Evolutionary conservation across 371 early-diverging fungal genomes (phyloP), one percentile per base, ranked within the genome.

Genomic region (Syncephalastrum monosporum): DNA sequence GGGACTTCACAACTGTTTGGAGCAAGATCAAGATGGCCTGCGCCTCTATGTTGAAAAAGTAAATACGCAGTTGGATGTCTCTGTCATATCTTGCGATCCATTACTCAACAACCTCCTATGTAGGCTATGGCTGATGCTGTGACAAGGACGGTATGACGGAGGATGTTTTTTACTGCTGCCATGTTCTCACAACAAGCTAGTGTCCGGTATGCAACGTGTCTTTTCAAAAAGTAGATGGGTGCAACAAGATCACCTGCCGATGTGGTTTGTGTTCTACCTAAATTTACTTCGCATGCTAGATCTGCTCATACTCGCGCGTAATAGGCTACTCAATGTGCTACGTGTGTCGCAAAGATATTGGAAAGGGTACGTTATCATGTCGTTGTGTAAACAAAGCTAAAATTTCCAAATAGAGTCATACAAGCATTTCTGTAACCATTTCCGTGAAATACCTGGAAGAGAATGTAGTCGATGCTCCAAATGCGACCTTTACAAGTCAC

Each of bases 161-260:
- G 44, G 12, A 25, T 25, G 21, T 8, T 43, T 19, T 19, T 17
- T 27, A 16, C 6, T 5, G 10, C 6, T 43, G 24, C 5, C 27
- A 47, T 24, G 46, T 25, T n/a, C n/a, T 43, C 38, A 42, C 19
- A 33, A 10, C 38, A 12, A 33, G 43, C n/a, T 67, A 87, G 87
- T 88, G 88, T 60, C 86, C 86, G 1, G 54, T 62, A 13, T 87
- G 88, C 57, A 70, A 67, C 23, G 55, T 85, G 7, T 81, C 83
- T 6, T 88, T 84, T 62, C 79, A 78, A 55, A 85, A 86, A 55
- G 63, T 72, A 29, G 79, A 79, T 65, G 88, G 88, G 1, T 88
- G 88, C 60, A 88, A 88, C 70, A 88, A 88, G 61, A 84, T 88
- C 71, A 73, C 73, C 14, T 87, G 88, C 47, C 73, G 77, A 25